phyloP scores from a whole-genome alignment of 192 early-diverging fungal genomes.

The Backusella tarrabulga region DNA sequence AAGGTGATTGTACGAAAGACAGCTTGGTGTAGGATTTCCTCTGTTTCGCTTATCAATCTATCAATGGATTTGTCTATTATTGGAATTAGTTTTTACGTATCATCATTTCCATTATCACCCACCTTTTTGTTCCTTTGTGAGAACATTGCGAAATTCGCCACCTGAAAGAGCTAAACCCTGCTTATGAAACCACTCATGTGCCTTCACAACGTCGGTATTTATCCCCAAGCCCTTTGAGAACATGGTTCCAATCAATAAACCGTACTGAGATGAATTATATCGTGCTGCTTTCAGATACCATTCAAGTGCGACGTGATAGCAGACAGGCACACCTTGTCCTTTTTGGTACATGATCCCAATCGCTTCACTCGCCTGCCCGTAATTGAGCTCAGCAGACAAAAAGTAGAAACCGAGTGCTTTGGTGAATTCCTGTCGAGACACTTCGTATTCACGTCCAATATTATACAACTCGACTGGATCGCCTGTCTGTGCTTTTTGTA shows the following conservation, averaged over 20 bases:
- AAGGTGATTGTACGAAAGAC: background rate
- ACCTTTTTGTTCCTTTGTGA: background rate
- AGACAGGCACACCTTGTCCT: background rate
- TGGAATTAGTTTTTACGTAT: too few species aligned
- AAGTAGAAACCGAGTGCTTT: background rate
- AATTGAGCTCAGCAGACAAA: background rate
- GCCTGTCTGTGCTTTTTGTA: background rate
- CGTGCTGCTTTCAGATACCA: background rate
- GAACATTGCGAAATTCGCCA: background rate
- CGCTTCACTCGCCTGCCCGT: background rate
- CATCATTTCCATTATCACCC: background rate
- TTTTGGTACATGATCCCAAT: background rate
- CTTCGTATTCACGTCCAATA: background rate
- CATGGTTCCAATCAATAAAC: background rate
- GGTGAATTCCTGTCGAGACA: background rate
- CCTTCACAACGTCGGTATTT: background rate
- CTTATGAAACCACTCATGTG: background rate
- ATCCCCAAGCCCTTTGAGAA: background rate
- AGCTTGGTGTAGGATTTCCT: background rate
- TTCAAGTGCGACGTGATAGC: background rate
- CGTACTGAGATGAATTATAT: background rate
- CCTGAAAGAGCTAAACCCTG: too few species aligned
- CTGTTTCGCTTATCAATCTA: background rate
- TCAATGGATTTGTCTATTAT: background rate
- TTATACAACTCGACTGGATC: background rate